These are phyloP conservation scores for Malassezia sp. DNA, from an alignment of 1,284 basidiomycete genomes.

Conservation along the genomic window DNA sequence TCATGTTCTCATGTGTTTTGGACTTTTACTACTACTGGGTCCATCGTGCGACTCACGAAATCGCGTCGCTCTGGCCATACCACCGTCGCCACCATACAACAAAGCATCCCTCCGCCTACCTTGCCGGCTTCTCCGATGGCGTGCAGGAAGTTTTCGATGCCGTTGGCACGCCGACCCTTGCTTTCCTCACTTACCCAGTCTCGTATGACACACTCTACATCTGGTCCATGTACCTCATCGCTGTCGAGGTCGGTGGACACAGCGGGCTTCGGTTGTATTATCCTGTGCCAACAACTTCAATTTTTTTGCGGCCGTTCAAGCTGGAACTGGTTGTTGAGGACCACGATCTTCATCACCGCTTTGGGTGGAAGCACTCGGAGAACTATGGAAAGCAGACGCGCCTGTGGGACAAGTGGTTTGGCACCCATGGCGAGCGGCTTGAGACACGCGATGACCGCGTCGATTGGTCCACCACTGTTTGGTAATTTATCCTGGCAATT, in stretches of 20 bases:
- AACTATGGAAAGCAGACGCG: slow-evolving; percentile 43
- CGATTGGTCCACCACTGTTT: slow-evolving; percentile 8
- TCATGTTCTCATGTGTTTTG: slow-evolving; percentile 20
- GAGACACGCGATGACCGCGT: slow-evolving; percentile 21
- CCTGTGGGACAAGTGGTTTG: slow-evolving; percentile 38
- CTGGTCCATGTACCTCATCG: slow-evolving; percentile 23
- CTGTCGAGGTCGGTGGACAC: slow-evolving; percentile 33
- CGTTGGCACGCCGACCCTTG: slow-evolving; percentile 22
- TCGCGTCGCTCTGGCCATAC: slow-evolving; percentile 25
- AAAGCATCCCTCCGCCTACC: slow-evolving; percentile 31
- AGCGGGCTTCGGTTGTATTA: slow-evolving; percentile 30
- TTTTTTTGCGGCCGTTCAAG: slow-evolving; percentile 19
- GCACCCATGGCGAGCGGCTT: slow-evolving; percentile 27
- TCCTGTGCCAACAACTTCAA: slow-evolving; percentile 6
- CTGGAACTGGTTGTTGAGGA: slow-evolving; percentile 41
- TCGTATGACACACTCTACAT: slow-evolving; percentile 23
- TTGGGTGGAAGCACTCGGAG: slow-evolving; percentile 26
- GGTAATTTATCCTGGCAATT: too few species aligned
- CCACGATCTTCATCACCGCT: slow-evolving; percentile 42
- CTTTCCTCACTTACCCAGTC: slow-evolving; percentile 18
- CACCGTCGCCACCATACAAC: slow-evolving; percentile 28
- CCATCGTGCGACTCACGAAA: slow-evolving; percentile 38
- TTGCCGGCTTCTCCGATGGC: slow-evolving; percentile 28
- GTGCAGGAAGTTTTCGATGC: slow-evolving; percentile 36
- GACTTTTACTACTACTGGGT: slow-evolving; percentile 38